Evolutionary conservation across 2,329 filamentous ascomycete genomes (phyloP).

Genomic region (Talaromyces amestolkiae): DNA sequence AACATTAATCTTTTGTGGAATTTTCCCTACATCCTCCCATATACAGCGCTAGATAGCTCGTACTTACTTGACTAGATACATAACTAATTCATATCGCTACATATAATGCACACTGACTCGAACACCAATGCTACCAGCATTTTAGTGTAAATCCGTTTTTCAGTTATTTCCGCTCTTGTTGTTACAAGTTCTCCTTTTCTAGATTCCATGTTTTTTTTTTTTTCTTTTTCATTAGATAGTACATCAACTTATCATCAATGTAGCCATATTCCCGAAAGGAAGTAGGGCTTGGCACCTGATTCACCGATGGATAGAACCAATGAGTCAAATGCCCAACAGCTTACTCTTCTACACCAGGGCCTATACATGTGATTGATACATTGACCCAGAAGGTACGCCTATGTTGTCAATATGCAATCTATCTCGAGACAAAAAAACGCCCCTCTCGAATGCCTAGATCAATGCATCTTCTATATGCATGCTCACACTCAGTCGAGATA

Average conservation of each 20-base stretch:
- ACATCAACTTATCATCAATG: too few relatives aligned
- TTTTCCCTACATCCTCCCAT: not conserved
- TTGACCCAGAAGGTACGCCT: not conserved
- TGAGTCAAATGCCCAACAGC: not conserved
- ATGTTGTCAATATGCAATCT: not conserved
- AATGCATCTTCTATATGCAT: not conserved
- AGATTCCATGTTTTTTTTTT: not conserved
- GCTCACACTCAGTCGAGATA: not conserved
- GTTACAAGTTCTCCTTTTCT: too few relatives aligned
- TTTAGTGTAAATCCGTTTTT: not conserved
- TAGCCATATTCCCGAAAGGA: not conserved
- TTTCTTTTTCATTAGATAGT: not conserved
- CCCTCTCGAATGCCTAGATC: not conserved
- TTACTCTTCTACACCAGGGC: too few relatives aligned
- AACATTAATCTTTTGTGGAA: not conserved
- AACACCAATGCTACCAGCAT: not conserved
- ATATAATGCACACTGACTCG: not conserved
- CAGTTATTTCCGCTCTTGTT: not conserved
- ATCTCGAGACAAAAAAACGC: not conserved
- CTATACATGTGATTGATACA: not conserved
- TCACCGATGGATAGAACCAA: not conserved
- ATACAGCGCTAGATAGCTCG: not conserved
- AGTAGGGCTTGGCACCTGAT: not conserved
- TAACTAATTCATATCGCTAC: conserved; percentile 7
- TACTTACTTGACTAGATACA: not conserved